phyloP scores from a whole-genome alignment of 2,329 filamentous ascomycete species.

The Pseudocercospora fuligena region DNA sequence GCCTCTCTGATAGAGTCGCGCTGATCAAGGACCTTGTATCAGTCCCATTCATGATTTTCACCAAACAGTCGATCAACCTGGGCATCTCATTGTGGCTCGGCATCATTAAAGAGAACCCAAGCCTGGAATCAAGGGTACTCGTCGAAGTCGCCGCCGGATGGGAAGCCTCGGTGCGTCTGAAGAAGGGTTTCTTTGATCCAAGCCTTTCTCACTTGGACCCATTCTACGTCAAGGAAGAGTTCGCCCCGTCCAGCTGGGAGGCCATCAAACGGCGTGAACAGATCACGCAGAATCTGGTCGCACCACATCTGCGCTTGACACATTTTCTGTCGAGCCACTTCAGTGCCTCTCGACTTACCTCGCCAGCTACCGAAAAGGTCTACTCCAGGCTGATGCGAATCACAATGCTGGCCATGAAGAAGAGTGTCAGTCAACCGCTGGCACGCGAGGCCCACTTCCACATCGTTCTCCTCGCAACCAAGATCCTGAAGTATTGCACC shows the following conservation, averaged over 20 bases:
- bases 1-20: slow-evolving; percentile 73
- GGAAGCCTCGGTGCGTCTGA: slow-evolving; percentile 80
- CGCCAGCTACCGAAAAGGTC: slow-evolving; percentile 76
- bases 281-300: slow-evolving; percentile 77
- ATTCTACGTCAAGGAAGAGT: slow-evolving; percentile 89
- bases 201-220: slow-evolving; percentile 75
- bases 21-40: slow-evolving; percentile 86
- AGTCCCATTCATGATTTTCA: slow-evolving; percentile 92
- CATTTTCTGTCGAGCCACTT: slow-evolving; percentile 95
- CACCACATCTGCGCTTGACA: slow-evolving; percentile 82
- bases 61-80: slow-evolving; percentile 92
- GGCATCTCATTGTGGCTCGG: slow-evolving; percentile 96
- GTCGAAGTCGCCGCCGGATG: slow-evolving; percentile 88
- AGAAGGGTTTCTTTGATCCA: slow-evolving; percentile 79
- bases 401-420: slow-evolving; percentile 75
- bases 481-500: slow-evolving; percentile 74
- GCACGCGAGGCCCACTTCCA: slow-evolving; percentile 92
- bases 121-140: slow-evolving; percentile 82
- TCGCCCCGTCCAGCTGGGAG: slow-evolving; percentile 85
- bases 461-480: slow-evolving; percentile 79
- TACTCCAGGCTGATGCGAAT: slow-evolving; percentile 81
- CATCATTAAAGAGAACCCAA: slow-evolving; percentile 93
- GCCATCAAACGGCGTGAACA: slow-evolving; percentile 76
- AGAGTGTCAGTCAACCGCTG: slow-evolving; percentile 78
- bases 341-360: slow-evolving; percentile 87